Evolutionary conservation across 163 green algal genomes (phyloP).

Genomic region (Trebouxiophyceae sp.): DNA sequence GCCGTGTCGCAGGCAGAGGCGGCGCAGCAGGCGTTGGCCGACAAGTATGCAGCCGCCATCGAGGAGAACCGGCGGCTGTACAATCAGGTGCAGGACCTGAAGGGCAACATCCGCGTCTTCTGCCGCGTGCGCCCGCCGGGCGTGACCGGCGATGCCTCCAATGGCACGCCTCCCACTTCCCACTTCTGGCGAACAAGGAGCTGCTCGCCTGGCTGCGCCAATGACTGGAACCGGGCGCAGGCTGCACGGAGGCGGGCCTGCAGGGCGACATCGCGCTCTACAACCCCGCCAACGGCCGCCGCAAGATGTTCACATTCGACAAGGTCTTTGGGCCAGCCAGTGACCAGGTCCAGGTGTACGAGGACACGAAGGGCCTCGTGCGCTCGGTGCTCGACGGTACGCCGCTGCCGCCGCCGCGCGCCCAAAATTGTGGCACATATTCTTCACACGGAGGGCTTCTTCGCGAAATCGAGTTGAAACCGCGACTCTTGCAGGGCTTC

Average conservation of each 20-base stretch:
- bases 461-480: too few relatives aligned
- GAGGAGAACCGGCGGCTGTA: conserved; percentile 65
- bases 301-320: conserved; percentile 76
- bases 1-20: too few relatives aligned
- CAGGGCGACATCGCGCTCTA: conserved; percentile 50
- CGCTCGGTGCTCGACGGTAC: conserved; percentile 86
- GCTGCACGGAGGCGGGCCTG: conserved; percentile 26
- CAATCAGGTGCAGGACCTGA: conserved; percentile 74
- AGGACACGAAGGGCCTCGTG: conserved; percentile 79
- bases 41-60: conserved; percentile 31
- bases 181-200: background rate
- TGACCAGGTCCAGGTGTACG: conserved; percentile 79
- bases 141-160: conserved; percentile 49
- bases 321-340: conserved; percentile 61
- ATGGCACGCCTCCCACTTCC: conserved; percentile 7
- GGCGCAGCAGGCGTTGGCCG: conserved; percentile 21
- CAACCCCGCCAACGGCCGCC: conserved; percentile 28
- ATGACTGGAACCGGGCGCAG: conserved; percentile 6
- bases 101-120: conserved; percentile 85
- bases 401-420: too few relatives aligned
- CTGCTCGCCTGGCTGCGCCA: background rate
- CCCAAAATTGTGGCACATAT: background rate
- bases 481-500: too few relatives aligned
- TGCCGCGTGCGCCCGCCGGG: conserved; percentile 67
- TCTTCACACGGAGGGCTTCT: too few relatives aligned